Conservation (phyloP, 495 filamentous ascomycete genomes). For the Sordaria brevicollis region DNA sequence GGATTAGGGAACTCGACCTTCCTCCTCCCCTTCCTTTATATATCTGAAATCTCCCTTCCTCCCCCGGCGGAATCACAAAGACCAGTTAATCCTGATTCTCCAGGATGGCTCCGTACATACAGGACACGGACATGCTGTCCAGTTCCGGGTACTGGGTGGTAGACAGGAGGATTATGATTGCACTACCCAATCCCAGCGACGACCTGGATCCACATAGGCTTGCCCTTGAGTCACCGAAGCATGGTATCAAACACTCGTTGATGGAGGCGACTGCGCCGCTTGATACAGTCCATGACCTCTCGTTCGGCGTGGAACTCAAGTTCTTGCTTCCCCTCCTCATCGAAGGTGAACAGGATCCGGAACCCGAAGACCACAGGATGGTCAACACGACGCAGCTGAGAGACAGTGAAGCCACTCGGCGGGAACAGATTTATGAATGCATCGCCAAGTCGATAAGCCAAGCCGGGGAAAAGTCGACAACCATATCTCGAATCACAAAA, state of each 20-base stretch:
- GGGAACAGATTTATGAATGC: constrained; percentile 3
- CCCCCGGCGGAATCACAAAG: neutral
- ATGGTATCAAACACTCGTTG: neutral
- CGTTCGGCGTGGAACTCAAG: constrained; percentile 2
- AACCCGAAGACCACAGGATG: neutral
- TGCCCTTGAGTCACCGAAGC: neutral
- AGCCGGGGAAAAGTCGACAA: constrained; percentile 9
- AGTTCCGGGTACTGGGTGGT: neutral
- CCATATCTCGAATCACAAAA: constrained; percentile 3
- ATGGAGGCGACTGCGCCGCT: neutral
- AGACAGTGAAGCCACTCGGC: neutral
- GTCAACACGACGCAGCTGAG: neutral
- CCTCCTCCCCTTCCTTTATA: neutral
- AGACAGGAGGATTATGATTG: neutral
- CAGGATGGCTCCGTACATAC: neutral
- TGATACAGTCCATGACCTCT: neutral
- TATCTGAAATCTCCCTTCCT: neutral
- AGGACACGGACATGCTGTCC: neutral
- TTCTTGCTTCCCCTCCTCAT: constrained; percentile 6
- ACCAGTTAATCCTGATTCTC: neutral
- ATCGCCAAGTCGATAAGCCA: constrained; percentile 14
- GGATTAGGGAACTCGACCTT: neutral
- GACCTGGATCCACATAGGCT: neutral
- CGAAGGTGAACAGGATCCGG: neutral
- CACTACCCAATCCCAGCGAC: neutral